Conservation (phyloP, 257 asterid species). For the Lantana camara region DNA sequence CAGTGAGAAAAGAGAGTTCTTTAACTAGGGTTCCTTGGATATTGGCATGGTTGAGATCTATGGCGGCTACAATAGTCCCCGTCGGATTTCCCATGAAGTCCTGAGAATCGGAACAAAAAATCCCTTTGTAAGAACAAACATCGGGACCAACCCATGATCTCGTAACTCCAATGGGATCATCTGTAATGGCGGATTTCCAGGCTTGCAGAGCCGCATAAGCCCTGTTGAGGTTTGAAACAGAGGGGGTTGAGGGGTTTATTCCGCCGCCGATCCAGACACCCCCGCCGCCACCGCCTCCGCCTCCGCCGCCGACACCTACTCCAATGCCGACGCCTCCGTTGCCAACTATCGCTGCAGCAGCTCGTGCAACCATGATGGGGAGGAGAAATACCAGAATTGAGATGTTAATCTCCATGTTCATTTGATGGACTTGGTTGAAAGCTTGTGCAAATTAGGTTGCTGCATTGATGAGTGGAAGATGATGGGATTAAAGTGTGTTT, state of each 20-base stretch:
- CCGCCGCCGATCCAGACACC: conserved; percentile 45
- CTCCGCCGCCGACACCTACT: conserved; percentile 40
- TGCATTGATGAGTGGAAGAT: conserved; percentile 49
- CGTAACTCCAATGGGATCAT: conserved; percentile 61
- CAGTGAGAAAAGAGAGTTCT: conserved; percentile 56
- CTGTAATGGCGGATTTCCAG: conserved; percentile 84
- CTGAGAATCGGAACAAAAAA: conserved; percentile 57
- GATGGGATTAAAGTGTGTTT: conserved; percentile 11
- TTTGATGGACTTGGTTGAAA: conserved; percentile 34
- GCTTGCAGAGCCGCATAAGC: conserved; percentile 77
- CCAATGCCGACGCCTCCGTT: conserved; percentile 52
- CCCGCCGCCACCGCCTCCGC: conserved; percentile 40
- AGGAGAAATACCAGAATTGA: conserved; percentile 37
- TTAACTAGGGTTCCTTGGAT: conserved; percentile 60
- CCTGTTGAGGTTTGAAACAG: conserved; percentile 34
- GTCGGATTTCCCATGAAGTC: conserved; percentile 56
- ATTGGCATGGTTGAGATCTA: conserved; percentile 86
- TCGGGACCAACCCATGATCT: conserved; percentile 66
- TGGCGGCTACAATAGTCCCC: conserved; percentile 49
- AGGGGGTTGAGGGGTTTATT: conserved; percentile 34
- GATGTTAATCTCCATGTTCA: conserved; percentile 40
- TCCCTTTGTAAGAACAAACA: conserved; percentile 75
- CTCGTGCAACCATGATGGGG: conserved; percentile 32
- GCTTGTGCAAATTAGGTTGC: conserved; percentile 48
- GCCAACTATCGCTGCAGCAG: conserved; percentile 30